A percentile compares a stretch with the other conserved stretches of the same genome.
These are phyloP conservation scores for Trypanosomatidae sp. DNA, from an alignment of 208 protist species.

Conservation along the genomic window DNA sequence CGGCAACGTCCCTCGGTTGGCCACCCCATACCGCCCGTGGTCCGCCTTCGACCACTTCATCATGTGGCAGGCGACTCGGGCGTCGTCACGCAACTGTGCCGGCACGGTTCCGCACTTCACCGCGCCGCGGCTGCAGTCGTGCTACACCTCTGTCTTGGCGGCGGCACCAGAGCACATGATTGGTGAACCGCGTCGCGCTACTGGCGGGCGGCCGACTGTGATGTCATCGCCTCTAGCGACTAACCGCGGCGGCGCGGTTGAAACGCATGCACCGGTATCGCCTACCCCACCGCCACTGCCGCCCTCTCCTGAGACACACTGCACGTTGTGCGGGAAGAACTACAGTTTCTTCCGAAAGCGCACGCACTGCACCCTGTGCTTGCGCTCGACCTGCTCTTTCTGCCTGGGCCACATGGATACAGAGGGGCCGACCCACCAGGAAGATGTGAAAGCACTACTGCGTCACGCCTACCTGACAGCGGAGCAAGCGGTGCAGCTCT, in stretches of 20 bases:
- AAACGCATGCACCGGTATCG: neutral
- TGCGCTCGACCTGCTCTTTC: slow-evolving; percentile 54
- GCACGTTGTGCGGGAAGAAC: slow-evolving; percentile 60
- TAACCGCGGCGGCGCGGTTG: neutral
- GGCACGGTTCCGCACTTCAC: slow-evolving; percentile 6
- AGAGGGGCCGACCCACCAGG: slow-evolving; percentile 23
- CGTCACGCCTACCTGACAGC: slow-evolving; percentile 21
- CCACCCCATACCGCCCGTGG: slow-evolving; percentile 56
- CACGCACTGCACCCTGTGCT: slow-evolving; percentile 58
- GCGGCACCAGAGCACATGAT: slow-evolving; percentile 20
- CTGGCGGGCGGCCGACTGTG: slow-evolving; percentile 3
- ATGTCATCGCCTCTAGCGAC: slow-evolving; percentile 12
- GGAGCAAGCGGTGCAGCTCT: slow-evolving; percentile 23
- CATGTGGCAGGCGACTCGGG: slow-evolving; percentile 18
- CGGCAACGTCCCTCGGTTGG: slow-evolving; percentile 56
- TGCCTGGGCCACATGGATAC: slow-evolving; percentile 62
- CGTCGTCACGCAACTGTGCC: slow-evolving; percentile 19
- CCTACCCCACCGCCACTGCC: neutral
- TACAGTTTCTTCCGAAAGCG: slow-evolving; percentile 79
- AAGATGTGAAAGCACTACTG: slow-evolving; percentile 39
- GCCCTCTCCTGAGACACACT: slow-evolving; percentile 23
- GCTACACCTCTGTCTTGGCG: slow-evolving; percentile 12
- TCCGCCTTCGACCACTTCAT: slow-evolving; percentile 56
- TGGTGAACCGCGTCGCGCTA: slow-evolving; percentile 14
- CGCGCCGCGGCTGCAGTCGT: slow-evolving; percentile 30